Conservation (phyloP, 2,329 filamentous ascomycete species). For the Neofusicoccum parvum region DNA sequence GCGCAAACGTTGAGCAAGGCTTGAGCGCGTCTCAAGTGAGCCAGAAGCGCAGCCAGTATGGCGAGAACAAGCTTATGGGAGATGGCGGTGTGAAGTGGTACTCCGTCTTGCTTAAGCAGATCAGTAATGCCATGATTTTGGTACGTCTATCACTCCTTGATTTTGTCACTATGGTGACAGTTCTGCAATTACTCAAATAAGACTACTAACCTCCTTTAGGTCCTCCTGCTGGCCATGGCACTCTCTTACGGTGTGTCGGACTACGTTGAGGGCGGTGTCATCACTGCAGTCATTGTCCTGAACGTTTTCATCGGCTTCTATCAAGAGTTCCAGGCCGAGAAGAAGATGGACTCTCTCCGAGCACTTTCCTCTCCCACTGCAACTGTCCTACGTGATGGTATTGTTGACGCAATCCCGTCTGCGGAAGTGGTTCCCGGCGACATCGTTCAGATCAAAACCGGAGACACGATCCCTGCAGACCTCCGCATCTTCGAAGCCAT, state of each 20-base stretch:
- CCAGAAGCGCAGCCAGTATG: conserved; percentile 25
- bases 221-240: conserved; percentile 74
- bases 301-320: conserved; percentile 66
- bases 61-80: conserved; percentile 28
- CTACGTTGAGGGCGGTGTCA: conserved; percentile 65
- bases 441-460: conserved; percentile 45
- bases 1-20: conserved; percentile 25
- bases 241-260: conserved; percentile 65
- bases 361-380: conserved; percentile 43
- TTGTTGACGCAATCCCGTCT: conserved; percentile 39
- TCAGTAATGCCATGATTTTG: conserved; percentile 42
- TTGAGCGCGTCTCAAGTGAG: conserved; percentile 23
- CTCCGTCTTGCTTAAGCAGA: conserved; percentile 35
- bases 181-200: background rate
- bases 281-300: conserved; percentile 65
- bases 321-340: conserved; percentile 47
- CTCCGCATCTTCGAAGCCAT: conserved; percentile 64
- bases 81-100: conserved; percentile 28
- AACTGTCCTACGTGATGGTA: conserved; percentile 40
- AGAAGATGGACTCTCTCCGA: conserved; percentile 45
- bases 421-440: conserved; percentile 43
- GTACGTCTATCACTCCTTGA: conserved; percentile 24
- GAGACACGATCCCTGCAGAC: conserved; percentile 69
- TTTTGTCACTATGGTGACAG: background rate
- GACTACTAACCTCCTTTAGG: conserved; percentile 48